Evolutionary conservation across 345 rosid genomes (phyloP), one percentile per base, ranked within the genome.

Genomic region (Sisymbrium irio): DNA sequence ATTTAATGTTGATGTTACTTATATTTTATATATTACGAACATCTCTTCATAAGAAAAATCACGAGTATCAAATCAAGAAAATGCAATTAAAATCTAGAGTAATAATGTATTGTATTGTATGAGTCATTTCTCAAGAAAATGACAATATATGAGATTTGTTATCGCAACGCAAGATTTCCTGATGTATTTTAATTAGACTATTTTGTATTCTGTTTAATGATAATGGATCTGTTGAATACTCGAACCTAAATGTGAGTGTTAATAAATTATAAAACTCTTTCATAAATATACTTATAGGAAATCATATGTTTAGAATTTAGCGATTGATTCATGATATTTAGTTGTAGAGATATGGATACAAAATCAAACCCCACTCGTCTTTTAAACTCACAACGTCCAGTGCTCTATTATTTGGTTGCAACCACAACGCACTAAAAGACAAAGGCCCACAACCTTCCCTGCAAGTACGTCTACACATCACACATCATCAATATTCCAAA

Each of bases 401-500:
- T n/a, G 18, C 67, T 74, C 73, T 59, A 59, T 74, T 59, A 58
- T 57, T 74, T 75, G 44, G 78, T 74, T 74, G 67, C 73, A 67
- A 74, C 73, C 44, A 50, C 62, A 67, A 32, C 67, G 30, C 62
- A 75, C 56, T 41, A 67, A 50, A 67, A 67, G 37, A 75, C 62
- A 59, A 47, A 59, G 39, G 5, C 68, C 78, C 62, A 66, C 67
- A 46, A 28, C 51, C 57, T n/a, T 74, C 11, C 7, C 35, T 58
- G n/a, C 67, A 66, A 67, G 67, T 74, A 59, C 78, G 40, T 67
- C 7, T 47, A 49, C 67, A 74, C 62, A 74, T 67, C 67, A 74
- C 72, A 66, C 58, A 47, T 66, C 78, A 74, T 67, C 67, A 47
- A 58, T 50, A 59, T 50, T 74, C 62, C 73, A 75, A 50, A 59